Conservation (phyloP, 306 rosid species). For the Fragaria iinumae region DNA sequence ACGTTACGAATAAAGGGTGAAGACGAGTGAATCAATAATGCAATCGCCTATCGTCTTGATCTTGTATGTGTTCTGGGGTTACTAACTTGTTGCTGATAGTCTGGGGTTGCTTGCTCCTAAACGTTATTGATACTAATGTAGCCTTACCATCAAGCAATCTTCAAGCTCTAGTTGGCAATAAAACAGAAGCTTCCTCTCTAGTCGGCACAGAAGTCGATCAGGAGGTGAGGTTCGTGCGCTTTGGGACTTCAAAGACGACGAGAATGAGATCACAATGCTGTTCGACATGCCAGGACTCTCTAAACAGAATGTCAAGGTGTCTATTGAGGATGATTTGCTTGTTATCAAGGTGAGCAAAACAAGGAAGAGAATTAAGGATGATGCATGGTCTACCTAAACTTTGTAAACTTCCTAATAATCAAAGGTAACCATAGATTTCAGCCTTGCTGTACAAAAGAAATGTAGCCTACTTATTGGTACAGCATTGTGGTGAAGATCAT, state of each 20-base stretch:
- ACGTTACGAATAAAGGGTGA: not conserved
- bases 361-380: too few species aligned
- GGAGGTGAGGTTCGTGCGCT: constrained; percentile 53
- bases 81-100: not conserved
- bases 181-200: not conserved
- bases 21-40: not conserved
- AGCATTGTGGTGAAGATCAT: too few species aligned
- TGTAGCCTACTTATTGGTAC: too few species aligned
- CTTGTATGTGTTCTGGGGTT: constrained; percentile 1
- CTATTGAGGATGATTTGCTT: too few species aligned
- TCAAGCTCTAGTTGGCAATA: not conserved
- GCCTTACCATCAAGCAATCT: not conserved
- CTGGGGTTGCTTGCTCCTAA: not conserved
- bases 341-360: too few species aligned
- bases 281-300: constrained; percentile 89
- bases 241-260: constrained; percentile 76
- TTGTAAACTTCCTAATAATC: too few species aligned
- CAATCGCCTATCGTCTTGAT: not conserved
- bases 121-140: not conserved
- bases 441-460: too few species aligned
- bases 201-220: constrained; percentile 33
- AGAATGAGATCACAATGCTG: constrained; percentile 62
- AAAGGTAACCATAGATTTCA: too few species aligned
- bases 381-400: too few species aligned
- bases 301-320: constrained; percentile 61